A percentile compares a stretch with the other conserved stretches of the same genome.
phyloP scores from a whole-genome alignment of 495 filamentous ascomycete species.

The Penicillium parvum region DNA sequence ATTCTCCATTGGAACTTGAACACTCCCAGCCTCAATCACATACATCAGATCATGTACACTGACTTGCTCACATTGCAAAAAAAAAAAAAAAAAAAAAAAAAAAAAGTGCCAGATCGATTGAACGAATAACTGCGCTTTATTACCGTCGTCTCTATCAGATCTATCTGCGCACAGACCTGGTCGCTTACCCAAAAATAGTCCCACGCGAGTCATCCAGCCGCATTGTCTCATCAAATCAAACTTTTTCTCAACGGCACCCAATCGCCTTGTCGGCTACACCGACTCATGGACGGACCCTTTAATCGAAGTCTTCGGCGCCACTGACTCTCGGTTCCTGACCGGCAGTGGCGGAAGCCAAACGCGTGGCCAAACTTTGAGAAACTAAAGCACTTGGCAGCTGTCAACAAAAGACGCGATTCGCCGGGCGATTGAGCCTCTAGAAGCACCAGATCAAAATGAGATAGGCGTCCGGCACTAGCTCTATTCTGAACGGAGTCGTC shows the following conservation, averaged over 20 bases:
- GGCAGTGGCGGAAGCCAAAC: background rate
- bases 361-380: background rate
- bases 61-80: no score
- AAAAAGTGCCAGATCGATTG: no score
- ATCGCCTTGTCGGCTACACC: background rate
- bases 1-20: no score
- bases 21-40: no score
- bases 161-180: no score
- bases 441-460: background rate
- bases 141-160: background rate
- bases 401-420: background rate
- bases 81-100: no score
- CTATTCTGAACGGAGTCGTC: background rate
- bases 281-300: no score
- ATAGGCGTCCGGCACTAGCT: background rate
- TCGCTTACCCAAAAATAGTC: background rate
- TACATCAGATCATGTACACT: no score
- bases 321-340: background rate
- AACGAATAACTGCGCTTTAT: background rate
- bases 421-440: background rate
- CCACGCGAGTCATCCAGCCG: background rate
- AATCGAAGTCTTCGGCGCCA: background rate
- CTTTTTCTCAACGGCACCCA: background rate
- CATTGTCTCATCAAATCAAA: background rate
- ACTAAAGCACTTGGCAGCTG: background rate